These are phyloP conservation scores for Mrakia gelida DNA, from an alignment of 768 basidiomycete species.

Conservation along the genomic window DNA sequence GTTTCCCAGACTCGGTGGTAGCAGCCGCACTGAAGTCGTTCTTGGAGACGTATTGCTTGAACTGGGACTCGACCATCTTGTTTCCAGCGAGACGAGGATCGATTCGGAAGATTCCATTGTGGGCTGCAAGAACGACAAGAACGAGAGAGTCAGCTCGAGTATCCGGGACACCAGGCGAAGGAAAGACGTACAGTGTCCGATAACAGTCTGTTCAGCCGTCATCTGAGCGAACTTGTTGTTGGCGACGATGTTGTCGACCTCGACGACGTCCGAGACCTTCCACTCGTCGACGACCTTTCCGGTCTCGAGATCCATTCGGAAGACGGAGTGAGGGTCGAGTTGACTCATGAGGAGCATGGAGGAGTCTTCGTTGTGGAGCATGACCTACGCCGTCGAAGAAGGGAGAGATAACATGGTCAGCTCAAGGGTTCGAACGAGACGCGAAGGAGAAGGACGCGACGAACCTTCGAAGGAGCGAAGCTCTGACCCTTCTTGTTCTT, in stretches of 20 bases:
- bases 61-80: slow-evolving; percentile 90
- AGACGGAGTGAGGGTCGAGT: slow-evolving; percentile 71
- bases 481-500: slow-evolving; percentile 68
- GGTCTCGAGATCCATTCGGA: slow-evolving; percentile 81
- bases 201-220: slow-evolving; percentile 83
- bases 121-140: slow-evolving; percentile 52
- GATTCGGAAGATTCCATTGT: slow-evolving; percentile 94
- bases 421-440: slow-evolving; percentile 12
- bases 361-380: slow-evolving; percentile 93
- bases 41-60: slow-evolving; percentile 92
- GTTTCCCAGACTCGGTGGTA: slow-evolving; percentile 77
- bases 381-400: slow-evolving; percentile 56
- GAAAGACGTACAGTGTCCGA: slow-evolving; percentile 55
- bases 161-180: too few relatives aligned
- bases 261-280: slow-evolving; percentile 88
- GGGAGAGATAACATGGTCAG: neutral
- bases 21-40: slow-evolving; percentile 90
- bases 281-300: slow-evolving; percentile 98
- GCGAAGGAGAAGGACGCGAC: slow-evolving; percentile 34
- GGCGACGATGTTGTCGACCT: slow-evolving; percentile 83
- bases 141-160: slow-evolving; percentile 7
- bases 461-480: slow-evolving; percentile 80
- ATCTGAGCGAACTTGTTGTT: slow-evolving; percentile 92
- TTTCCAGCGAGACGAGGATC: slow-evolving; percentile 88
- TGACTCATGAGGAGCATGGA: slow-evolving; percentile 93